A percentile compares a stretch with the other conserved stretches of the same genome.
phyloP scores from a whole-genome alignment of 2,329 filamentous ascomycete species.

The Claviceps sorghi region DNA sequence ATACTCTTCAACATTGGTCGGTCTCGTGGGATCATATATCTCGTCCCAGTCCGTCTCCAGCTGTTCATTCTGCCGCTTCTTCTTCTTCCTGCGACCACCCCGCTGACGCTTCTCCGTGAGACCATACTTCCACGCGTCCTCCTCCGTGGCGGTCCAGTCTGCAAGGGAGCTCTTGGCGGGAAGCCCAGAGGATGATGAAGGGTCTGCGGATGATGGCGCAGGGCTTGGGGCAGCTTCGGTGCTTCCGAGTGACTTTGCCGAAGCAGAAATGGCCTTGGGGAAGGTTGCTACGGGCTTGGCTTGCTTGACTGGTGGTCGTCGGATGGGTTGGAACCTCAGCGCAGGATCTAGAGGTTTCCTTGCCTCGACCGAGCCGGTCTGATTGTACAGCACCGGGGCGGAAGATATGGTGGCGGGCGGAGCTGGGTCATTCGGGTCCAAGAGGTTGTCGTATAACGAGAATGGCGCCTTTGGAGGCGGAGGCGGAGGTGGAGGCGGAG shows the following conservation, averaged over 20 bases:
- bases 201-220: constrained; percentile 12
- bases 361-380: constrained; percentile 32
- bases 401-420: constrained; percentile 56
- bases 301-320: constrained; percentile 51
- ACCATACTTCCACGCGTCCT: constrained; percentile 68
- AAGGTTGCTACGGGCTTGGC: constrained; percentile 46
- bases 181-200: constrained; percentile 15
- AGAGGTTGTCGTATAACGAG: constrained; percentile 74
- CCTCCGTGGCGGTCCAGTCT: constrained; percentile 63
- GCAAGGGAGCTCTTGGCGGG: constrained; percentile 55
- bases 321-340: constrained; percentile 76
- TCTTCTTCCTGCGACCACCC: constrained; percentile 67
- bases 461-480: constrained; percentile 35
- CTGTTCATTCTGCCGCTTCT: constrained; percentile 42
- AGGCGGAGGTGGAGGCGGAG: constrained; percentile 21
- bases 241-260: constrained; percentile 15
- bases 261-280: constrained; percentile 26
- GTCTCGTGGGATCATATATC: constrained; percentile 70
- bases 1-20: constrained; percentile 76
- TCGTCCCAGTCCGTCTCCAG: constrained; percentile 74
- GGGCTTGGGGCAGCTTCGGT: not conserved
- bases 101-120: constrained; percentile 52
- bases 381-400: constrained; percentile 58
- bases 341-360: constrained; percentile 49
- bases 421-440: constrained; percentile 41